Conservation (phyloP, 805 yeast species). For the Starmera quercuum region DNA sequence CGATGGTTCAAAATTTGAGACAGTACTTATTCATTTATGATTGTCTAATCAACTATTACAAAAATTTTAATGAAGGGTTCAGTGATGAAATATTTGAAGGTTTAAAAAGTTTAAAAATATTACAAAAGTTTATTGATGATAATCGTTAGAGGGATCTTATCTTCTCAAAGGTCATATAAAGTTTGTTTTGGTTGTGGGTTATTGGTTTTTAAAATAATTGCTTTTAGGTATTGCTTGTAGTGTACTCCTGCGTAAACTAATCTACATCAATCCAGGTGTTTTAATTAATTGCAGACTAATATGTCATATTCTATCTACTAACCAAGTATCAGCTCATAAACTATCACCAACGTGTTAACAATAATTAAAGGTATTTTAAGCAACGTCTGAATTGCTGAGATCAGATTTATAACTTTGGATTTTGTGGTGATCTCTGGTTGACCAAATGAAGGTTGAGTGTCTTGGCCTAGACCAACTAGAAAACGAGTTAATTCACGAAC, state of each 20-base stretch:
- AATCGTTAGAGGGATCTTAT: too few relatives aligned
- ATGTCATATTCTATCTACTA: conserved; percentile 23
- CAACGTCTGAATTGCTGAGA: conserved; percentile 68
- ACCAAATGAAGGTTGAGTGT: conserved; percentile 36
- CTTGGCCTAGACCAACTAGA: conserved; percentile 38
- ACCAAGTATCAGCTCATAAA: conserved; percentile 66
- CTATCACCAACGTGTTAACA: conserved; percentile 55
- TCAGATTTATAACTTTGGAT: conserved; percentile 52
- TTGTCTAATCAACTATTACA: conserved; percentile 25
- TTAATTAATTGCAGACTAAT: too few relatives aligned
- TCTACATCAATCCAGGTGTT: too few relatives aligned
- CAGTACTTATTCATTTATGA: conserved; percentile 75
- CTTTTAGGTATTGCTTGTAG: too few relatives aligned
- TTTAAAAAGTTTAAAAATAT: conserved; percentile 9
- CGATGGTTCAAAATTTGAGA: conserved; percentile 78
- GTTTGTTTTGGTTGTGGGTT: too few relatives aligned
- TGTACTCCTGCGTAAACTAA: too few relatives aligned
- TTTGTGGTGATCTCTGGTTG: conserved; percentile 43
- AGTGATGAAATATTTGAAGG: conserved; percentile 7
- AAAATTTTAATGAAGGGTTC: conserved; percentile 7
- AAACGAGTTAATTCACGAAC: conserved; percentile 11
- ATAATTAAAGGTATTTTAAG: conserved; percentile 70
- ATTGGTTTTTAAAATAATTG: too few relatives aligned
- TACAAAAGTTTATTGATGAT: conserved; percentile 8
- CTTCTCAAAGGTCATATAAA: too few relatives aligned